Base-by-base conservation (phyloP, 2,329 filamentous ascomycete species). In the Botryotinia globosa region DNA sequence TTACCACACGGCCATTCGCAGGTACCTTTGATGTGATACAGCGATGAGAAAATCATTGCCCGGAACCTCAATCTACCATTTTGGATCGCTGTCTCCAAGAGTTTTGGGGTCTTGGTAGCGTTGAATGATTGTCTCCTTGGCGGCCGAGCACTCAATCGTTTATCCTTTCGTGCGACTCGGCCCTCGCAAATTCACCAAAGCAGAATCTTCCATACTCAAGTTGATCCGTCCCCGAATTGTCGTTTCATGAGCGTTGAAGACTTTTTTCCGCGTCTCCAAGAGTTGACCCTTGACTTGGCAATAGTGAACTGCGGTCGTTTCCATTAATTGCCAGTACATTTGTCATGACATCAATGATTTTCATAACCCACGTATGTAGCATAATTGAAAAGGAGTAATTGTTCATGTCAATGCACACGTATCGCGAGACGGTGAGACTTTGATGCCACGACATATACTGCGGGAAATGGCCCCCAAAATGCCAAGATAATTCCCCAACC, bases 361-460 rank as follows among this genome's bases (percentile, higher is more conserved):
- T 68, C 65, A 68, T 58, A 68, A 68, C 48, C 37, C 8, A 39
- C 3, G 45, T 39, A 39, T 1, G 45, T 39, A 32, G 45, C 48
- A 67, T 67, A 56, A 56, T 32, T 56, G 34, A 42, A 42, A 65
- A 68, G n/a, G 48, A 42, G 34, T 67, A 32, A 42, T 20, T 32
- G 32, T 56, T 8, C 59, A 56, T 32, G 18, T 20, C 64, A 37
- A 14, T 56, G 48, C n/a, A 9, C n/a, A 9, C 34, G 9, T 16
- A 42, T 44, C 37, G 65, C 18, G n/a, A 56, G 65, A 56, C 48
- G 65, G 65, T 56, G 48, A 68, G n/a, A 25, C 34, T 42, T 56
- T 54, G 25, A 39, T 56, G 64, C 45, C 64, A 67, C 65, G 34
- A 67, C 48, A 67, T 54, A 67, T 37, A 42, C 34, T 48, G n/a